A percentile compares a stretch with the other conserved stretches of the same genome.
phyloP scores from a whole-genome alignment of 164 flowering plant species.

The Vitis riparia region DNA sequence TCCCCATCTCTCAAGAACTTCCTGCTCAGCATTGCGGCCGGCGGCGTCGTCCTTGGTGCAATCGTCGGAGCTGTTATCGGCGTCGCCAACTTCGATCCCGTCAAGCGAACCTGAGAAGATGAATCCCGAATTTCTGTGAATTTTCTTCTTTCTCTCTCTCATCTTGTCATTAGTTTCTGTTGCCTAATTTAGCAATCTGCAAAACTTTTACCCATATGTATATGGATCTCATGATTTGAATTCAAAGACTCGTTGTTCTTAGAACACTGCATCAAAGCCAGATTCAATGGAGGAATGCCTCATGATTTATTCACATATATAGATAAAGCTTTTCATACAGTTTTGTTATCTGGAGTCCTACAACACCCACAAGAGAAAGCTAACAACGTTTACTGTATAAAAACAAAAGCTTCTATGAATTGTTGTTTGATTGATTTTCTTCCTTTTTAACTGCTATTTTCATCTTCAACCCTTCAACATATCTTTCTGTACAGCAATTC shows the following conservation, averaged over 20 bases:
- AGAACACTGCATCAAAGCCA: too few species aligned
- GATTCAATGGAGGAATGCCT: constrained; percentile 26
- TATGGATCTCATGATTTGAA: too few species aligned
- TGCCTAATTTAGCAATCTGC: background rate
- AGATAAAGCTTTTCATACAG: background rate
- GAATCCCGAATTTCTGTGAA: background rate
- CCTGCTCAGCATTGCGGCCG: constrained; percentile 52
- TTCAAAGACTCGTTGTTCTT: too few species aligned
- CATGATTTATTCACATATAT: constrained; percentile 7
- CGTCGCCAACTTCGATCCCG: constrained; percentile 59
- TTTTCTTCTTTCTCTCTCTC: background rate
- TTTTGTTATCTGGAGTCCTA: constrained; percentile 5
- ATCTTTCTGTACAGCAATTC: constrained; percentile 21
- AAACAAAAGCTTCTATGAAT: background rate
- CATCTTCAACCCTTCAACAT: background rate
- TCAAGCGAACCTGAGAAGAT: constrained; percentile 31
- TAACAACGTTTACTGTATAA: constrained; percentile 1
- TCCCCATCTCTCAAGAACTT: constrained; percentile 59
- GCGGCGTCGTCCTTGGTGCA: constrained; percentile 38
- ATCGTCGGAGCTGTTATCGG: constrained; percentile 46
- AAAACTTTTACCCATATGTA: background rate
- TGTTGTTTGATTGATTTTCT: constrained; percentile 5
- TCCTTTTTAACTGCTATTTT: background rate
- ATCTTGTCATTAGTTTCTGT: background rate
- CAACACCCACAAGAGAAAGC: constrained; percentile 8